Percentiles rank a stretch among this genome's conserved stretches.
These are phyloP conservation scores for Chlorophyllum brunneum DNA, from an alignment of 768 basidiomycete species.

Conservation along the genomic window DNA sequence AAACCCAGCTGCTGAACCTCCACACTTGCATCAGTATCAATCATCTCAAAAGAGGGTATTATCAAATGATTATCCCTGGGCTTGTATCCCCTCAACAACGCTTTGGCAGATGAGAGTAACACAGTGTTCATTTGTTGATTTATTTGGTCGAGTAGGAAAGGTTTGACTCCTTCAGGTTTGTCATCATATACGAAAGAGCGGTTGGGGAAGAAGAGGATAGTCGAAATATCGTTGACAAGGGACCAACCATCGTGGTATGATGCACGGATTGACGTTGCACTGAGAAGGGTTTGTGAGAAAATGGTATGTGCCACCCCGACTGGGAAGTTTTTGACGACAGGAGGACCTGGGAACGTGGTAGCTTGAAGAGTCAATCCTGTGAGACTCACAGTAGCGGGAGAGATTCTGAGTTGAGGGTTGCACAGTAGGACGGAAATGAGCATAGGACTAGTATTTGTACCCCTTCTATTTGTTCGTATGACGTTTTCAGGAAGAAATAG, in stretches of 20 bases:
- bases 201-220: constrained; percentile 1
- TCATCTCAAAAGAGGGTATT: neutral
- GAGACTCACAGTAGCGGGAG: constrained; percentile 2
- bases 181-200: neutral
- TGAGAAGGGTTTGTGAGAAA: constrained; percentile 4
- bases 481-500: neutral
- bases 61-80: neutral
- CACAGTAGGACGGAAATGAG: neutral
- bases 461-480: neutral
- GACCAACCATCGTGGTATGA: neutral
- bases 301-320: neutral
- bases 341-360: neutral
- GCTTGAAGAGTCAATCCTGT: neutral
- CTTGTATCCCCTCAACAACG: neutral
- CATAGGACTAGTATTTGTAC: neutral
- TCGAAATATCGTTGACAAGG: neutral
- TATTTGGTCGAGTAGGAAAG: neutral
- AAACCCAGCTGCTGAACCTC: neutral
- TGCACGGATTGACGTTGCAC: neutral
- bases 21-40: neutral
- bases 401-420: neutral
- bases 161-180: neutral
- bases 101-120: neutral
- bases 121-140: constrained; percentile 1
- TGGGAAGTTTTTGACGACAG: neutral